Evolutionary conservation across 2,329 filamentous ascomycete genomes (phyloP), one percentile per base, ranked within the genome.

Genomic region (Monilinia fructicola): DNA sequence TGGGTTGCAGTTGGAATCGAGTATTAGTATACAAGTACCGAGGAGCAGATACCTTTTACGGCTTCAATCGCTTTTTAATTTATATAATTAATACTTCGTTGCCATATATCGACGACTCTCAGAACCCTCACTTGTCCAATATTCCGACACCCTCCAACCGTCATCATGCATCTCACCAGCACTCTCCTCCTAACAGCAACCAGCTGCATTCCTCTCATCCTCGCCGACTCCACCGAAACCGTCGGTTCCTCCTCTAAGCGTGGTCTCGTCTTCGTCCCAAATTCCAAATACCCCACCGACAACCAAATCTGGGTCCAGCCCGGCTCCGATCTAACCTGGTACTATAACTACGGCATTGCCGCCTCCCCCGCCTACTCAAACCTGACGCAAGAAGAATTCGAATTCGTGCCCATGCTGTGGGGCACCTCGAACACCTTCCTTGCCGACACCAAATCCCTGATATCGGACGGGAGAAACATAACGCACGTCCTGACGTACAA

Each of bases 361-460:
- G 90, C 90, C 1, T 85, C 87, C 0, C 69, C 77, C 0, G 79
- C 79, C 53, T 88, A 83, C 74, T 70, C 77, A 52, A 77, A 81
- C 60, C 73, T 81, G 40, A 72, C 82, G 0, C 84, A 88, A 71
- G 78, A 80, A 18, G 77, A 82, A 18, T 85, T 94, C 71, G 83
- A 91, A 76, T 95, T 92, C 77, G 87, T 94, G 1, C 91, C 91
- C 61, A 92, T 93, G 90, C 84, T 93, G 68, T 94, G 89, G 88
- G 90, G 90, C 42, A 78, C 81, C 65, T 82, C 85, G 74, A 87
- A 83, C 0, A 80, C 81, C 0, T 93, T 93, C 76, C 81, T 87
- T 52, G 78, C 82, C 65, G 79, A 82, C 1, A 84, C 94, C 50
- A 83, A 81, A 72, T 69, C 72, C 1, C 80, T 88, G 62, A 81